Base-by-base conservation (phyloP, 1,284 basidiomycete genomes). In the Sporisorium exsertum region DNA sequence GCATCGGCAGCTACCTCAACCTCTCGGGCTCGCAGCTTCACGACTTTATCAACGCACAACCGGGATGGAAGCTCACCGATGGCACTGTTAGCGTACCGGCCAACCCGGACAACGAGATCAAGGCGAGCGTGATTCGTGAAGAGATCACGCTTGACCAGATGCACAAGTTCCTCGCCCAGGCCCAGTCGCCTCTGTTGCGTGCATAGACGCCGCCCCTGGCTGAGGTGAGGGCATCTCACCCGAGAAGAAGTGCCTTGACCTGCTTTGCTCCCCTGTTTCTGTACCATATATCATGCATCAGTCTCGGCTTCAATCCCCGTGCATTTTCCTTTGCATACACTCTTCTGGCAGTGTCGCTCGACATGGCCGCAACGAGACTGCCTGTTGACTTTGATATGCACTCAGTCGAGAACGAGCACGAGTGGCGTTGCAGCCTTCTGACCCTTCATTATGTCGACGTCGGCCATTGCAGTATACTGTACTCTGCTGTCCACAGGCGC, bases 121-220 rank as follows among this genome's bases (percentile, higher is more conserved):
- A 94, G 86, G 93, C 94, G 0, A 93, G 93, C n/a, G 90, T 96
- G 45, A 92, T 96, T 49, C 93, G 94, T 86, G 95, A 97, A 88
- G 91, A 89, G 79, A 92, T 97, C 76, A 92, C 92, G 86, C 88
- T 97, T 64, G 91, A 91, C 77, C 95, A 80, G 64, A 71, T 81
- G 72, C 67, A 70, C 64, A 81, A 81, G 71, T 67, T 80, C 55
- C 60, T 81, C 26, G 51, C 77, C 18, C 80, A 81, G 71, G 76
- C 80, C 8, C 78, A 80, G 53, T 55, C 77, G 40, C 61, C 72
- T 26, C 58, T 72, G 29, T 62, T 72, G 26, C 65, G 70, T 16
- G 74, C 70, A 58, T 72, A 65, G 32, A 29, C 2, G 24, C 24
- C 29, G 33, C 24, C 16, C 20, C 3, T 20, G 18, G 49, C 29